Base-by-base conservation (phyloP, 768 basidiomycete species). In the Chalciporus pseudorubinellus region DNA sequence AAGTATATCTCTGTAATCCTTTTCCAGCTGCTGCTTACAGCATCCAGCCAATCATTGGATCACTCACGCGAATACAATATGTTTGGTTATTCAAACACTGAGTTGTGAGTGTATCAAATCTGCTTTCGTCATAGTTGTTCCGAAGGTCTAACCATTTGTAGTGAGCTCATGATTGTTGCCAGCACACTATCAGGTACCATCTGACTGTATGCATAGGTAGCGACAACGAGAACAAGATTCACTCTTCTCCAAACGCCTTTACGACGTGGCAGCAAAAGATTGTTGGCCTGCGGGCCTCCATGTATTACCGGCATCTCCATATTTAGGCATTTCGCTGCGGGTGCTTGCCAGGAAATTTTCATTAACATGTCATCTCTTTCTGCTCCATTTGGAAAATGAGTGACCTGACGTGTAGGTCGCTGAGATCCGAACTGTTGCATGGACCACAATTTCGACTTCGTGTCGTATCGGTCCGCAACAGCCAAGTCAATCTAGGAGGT, bases 361-460 rank as follows among this genome's bases (percentile, higher is more conserved):
- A 47, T 40, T n/a, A 44, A 47, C 41, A 18, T 43, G 38, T 42
- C 41, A 41, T 34, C 12, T 33, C 21, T 31, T 40, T 43, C 33
- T 44, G 12, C 46, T 49, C 34, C 34, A 46, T 54, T 46, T 39
- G 34, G 53, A 8, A 20, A 47, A 59, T 43, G 42, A 44, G 41
- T 48, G 11, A 34, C 51, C n/a, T 13, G 39, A 43, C 11, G 18
- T 31, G 44, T 33, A 49, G 39, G 21, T 47, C 41, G 39, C 36
- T 50, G 51, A 59, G 58, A 57, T 59, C 57, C 50, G 54, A 40
- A 45, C 22, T 16, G 18, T 19, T 51, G 48, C 43, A 56, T 50
- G 21, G 18, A 46, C 28, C n/a, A 40, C 44, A 34, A 44, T 19
- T 53, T 22, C 22, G 43, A 24, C 18, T 22, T 38, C 36, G 39